Evolutionary conservation across 768 basidiomycete species (phyloP).

Genomic region (Mrakia frigida): DNA sequence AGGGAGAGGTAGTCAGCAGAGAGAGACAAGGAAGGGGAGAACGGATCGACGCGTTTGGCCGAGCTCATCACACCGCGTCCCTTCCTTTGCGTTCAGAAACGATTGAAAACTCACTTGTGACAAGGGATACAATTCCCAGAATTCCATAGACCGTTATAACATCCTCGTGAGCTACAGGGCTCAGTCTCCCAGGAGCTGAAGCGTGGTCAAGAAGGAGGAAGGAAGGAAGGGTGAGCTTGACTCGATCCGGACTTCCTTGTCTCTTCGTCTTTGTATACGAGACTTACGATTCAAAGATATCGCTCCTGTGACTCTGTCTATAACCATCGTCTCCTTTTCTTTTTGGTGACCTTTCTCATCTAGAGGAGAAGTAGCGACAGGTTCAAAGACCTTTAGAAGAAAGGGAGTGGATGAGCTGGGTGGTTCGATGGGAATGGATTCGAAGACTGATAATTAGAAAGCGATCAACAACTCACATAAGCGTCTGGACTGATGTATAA

Average conservation of each 20-base stretch:
- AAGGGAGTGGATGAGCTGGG: slow-evolving; percentile 36
- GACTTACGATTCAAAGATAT: slow-evolving; percentile 46
- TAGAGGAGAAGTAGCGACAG: slow-evolving; percentile 38
- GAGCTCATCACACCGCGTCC: too few relatives aligned
- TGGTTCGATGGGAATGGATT: slow-evolving; percentile 34
- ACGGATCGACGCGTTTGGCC: slow-evolving; percentile 12
- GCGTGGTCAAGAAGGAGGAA: slow-evolving; percentile 17
- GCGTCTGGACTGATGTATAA: slow-evolving; percentile 41
- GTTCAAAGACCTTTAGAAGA: slow-evolving; percentile 39
- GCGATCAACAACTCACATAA: slow-evolving; percentile 35
- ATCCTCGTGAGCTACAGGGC: slow-evolving; percentile 42
- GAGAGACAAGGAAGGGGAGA: not conserved
- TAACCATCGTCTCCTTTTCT: slow-evolving; percentile 42
- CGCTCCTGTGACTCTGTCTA: slow-evolving; percentile 44
- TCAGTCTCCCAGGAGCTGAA: slow-evolving; percentile 24
- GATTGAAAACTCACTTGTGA: slow-evolving; percentile 43
- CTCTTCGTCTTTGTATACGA: not conserved
- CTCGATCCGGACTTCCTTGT: not conserved
- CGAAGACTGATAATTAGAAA: not conserved
- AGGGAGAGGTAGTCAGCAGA: too few relatives aligned
- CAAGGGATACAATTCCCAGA: slow-evolving; percentile 49
- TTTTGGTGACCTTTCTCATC: slow-evolving; percentile 31
- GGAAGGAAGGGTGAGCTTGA: not conserved
- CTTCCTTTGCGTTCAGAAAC: too few relatives aligned
- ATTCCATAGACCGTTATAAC: slow-evolving; percentile 50